Evolutionary conservation across 495 filamentous ascomycete genomes (phyloP).

Genomic region (Annulohypoxylon nitens): DNA sequence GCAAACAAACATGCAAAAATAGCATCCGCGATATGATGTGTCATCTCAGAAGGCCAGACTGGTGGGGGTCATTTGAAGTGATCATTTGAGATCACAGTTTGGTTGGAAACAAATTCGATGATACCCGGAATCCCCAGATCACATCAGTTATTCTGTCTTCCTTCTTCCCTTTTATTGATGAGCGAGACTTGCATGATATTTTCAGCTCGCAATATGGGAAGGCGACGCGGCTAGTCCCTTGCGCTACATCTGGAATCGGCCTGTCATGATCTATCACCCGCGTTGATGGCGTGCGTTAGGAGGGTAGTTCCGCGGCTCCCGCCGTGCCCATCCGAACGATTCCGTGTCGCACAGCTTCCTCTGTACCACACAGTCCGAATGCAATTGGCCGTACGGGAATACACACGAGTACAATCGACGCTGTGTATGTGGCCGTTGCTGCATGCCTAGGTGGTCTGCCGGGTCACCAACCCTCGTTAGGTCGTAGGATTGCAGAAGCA

Average conservation of each 20-base stretch:
- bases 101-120: constrained; percentile 1
- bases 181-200: not conserved
- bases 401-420: constrained; percentile 30
- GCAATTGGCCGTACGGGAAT: constrained; percentile 11
- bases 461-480: constrained; percentile 17
- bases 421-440: constrained; percentile 26
- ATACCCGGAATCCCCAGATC: not conserved
- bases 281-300: constrained; percentile 19
- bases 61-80: not conserved
- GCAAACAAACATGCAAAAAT: not conserved
- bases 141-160: not conserved
- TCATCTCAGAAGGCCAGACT: not conserved
- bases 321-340: constrained; percentile 27
- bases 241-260: not conserved
- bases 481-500: constrained; percentile 40
- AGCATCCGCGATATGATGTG: not conserved
- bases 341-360: constrained; percentile 25
- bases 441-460: constrained; percentile 15
- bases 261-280: constrained; percentile 28
- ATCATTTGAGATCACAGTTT: not conserved
- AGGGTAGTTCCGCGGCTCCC: constrained; percentile 33
- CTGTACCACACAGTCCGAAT: constrained; percentile 28
- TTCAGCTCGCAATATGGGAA: not conserved
- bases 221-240: not conserved
- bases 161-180: not conserved